phyloP scores from a whole-genome alignment of 352 stramenopile genomes.

The Globisporangium middletonii region DNA sequence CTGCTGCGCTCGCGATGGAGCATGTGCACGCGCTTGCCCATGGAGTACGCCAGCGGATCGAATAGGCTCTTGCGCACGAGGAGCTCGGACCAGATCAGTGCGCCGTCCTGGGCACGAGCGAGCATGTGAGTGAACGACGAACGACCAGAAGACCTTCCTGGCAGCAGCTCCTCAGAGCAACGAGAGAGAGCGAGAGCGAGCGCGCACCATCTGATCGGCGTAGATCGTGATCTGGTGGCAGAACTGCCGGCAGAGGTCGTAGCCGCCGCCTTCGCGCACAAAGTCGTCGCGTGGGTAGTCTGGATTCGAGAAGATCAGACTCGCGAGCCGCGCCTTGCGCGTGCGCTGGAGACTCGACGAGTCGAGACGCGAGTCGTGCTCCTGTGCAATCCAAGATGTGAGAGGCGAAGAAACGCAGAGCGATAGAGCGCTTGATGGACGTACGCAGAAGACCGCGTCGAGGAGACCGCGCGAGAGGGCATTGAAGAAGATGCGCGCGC shows the following conservation, averaged over 20 bases:
- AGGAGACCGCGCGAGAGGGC: slow-evolving; percentile 14
- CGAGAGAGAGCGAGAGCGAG: too few relatives aligned
- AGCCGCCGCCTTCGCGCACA: slow-evolving; percentile 41
- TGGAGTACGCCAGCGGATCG: slow-evolving; percentile 42
- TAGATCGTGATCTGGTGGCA: slow-evolving; percentile 72
- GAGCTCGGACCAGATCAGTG: slow-evolving; percentile 71
- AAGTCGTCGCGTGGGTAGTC: slow-evolving; percentile 74
- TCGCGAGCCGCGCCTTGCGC: slow-evolving; percentile 24
- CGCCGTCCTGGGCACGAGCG: slow-evolving; percentile 28
- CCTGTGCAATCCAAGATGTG: background rate
- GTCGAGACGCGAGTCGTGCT: background rate
- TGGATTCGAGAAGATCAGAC: slow-evolving; percentile 71
- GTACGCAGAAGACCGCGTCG: slow-evolving; percentile 22
- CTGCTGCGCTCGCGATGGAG: slow-evolving; percentile 29
- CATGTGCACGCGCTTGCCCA: slow-evolving; percentile 44
- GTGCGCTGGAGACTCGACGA: background rate
- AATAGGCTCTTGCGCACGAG: slow-evolving; percentile 31
- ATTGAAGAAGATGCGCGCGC: slow-evolving; percentile 29
- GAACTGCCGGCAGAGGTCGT: slow-evolving; percentile 45
- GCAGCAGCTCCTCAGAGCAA: too few relatives aligned
- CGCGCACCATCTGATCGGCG: slow-evolving; percentile 38
- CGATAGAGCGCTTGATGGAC: background rate
- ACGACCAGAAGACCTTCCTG: too few relatives aligned
- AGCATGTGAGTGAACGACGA: background rate
- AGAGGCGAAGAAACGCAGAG: too few relatives aligned